Percentiles rank a stretch among this genome's conserved stretches.
These are phyloP conservation scores for Hypomontagnella monticulosa DNA, from an alignment of 495 filamentous ascomycete genomes.

Conservation along the genomic window DNA sequence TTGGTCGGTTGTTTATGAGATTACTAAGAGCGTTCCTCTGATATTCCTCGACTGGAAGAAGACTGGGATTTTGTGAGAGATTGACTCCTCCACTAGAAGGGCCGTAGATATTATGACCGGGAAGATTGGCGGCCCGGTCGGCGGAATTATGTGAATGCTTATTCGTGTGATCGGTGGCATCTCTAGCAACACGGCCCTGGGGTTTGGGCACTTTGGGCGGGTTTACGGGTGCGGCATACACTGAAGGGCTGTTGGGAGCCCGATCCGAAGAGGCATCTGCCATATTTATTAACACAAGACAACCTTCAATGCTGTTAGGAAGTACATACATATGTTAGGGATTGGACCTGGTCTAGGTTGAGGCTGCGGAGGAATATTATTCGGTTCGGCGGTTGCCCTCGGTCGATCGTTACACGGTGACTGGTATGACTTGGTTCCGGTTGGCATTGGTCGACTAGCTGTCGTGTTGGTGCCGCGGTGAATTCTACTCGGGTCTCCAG, in stretches of 20 bases:
- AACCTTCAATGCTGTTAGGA: not conserved
- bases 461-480: not conserved
- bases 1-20: constrained; percentile 33
- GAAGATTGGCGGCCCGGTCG: not conserved
- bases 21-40: constrained; percentile 44
- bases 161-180: not conserved
- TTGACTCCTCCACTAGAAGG: constrained; percentile 41
- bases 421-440: constrained; percentile 1
- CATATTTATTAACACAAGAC: constrained; percentile 7
- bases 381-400: constrained; percentile 31
- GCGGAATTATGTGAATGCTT: not conserved
- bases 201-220: not conserved
- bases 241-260: constrained; percentile 44
- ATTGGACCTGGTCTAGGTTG: constrained; percentile 11
- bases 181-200: not conserved
- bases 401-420: constrained; percentile 45
- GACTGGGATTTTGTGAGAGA: constrained; percentile 5
- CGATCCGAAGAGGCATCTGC: constrained; percentile 13
- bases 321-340: constrained; percentile 30
- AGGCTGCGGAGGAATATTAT: constrained; percentile 1
- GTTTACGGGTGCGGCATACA: constrained; percentile 47
- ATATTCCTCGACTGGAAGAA: constrained; percentile 45
- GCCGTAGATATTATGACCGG: not conserved
- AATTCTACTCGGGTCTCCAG: constrained; percentile 31
- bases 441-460: constrained; percentile 5